Percentiles rank a stretch among this genome's conserved stretches.
Evolutionary conservation across 805 yeast species (phyloP).

Genomic region (Starmerella apicola): DNA sequence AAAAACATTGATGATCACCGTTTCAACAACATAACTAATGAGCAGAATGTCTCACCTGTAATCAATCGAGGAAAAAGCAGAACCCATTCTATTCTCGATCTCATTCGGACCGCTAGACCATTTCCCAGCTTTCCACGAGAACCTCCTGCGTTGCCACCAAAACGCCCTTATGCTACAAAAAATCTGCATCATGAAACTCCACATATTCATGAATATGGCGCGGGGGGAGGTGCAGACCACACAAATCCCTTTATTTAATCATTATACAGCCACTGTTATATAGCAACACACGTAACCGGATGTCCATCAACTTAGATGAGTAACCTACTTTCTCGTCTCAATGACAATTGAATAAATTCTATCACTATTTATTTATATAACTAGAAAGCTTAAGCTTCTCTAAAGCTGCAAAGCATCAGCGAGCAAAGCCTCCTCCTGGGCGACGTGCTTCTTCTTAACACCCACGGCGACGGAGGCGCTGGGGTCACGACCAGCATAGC

Average conservation of each 20-base stretch:
- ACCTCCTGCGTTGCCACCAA: neutral
- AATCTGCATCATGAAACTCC: neutral
- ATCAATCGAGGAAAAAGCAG: too few species aligned
- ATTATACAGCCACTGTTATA: too few species aligned
- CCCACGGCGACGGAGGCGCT: conserved; percentile 98
- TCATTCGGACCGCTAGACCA: neutral
- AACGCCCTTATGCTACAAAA: neutral
- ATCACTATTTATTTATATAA: too few species aligned
- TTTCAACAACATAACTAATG: too few species aligned
- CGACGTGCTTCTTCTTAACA: conserved; percentile 70
- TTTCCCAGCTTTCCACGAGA: neutral
- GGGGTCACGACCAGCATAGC: conserved; percentile 97
- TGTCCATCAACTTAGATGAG: too few species aligned
- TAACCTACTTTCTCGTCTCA: too few species aligned
- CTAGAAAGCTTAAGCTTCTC: too few species aligned
- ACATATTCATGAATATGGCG: neutral
- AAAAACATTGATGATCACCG: too few species aligned
- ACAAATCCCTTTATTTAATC: neutral
- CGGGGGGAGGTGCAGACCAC: neutral
- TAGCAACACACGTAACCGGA: too few species aligned
- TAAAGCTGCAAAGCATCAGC: conserved; percentile 46
- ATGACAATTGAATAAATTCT: neutral
- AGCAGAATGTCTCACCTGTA: too few species aligned
- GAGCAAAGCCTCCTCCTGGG: conserved; percentile 82
- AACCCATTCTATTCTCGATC: neutral